Percentiles rank a stretch among this genome's conserved stretches.
Evolutionary conservation across 2,329 filamentous ascomycete species (phyloP).

Genomic region (Venturia aucupariae): DNA sequence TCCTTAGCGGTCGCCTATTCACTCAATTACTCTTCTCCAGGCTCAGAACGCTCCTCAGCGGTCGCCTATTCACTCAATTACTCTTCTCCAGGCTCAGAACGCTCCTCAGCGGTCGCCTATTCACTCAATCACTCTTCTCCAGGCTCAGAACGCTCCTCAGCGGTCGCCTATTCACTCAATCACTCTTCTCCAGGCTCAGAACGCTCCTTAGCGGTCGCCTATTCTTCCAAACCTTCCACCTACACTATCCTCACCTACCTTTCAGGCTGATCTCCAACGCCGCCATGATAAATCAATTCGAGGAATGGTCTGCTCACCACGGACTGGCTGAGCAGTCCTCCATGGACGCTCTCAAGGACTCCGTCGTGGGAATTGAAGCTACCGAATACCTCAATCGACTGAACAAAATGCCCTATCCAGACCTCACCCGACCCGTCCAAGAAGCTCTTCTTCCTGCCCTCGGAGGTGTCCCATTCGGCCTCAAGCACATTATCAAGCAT

Average conservation of each 20-base stretch:
- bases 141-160: too few species aligned
- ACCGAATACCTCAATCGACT: conserved; percentile 78
- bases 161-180: too few species aligned
- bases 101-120: too few species aligned
- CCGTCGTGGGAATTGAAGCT: conserved; percentile 76
- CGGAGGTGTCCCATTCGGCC: conserved; percentile 73
- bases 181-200: too few species aligned
- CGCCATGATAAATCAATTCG: conserved; percentile 40
- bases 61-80: too few species aligned
- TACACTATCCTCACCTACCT: neutral
- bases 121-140: too few species aligned
- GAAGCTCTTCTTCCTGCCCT: conserved; percentile 87
- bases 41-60: too few species aligned
- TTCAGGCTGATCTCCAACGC: neutral
- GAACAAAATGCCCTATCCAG: conserved; percentile 45
- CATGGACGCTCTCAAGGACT: conserved; percentile 62
- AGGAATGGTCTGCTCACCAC: conserved; percentile 44
- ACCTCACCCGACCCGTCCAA: conserved; percentile 46
- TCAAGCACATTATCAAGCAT: conserved; percentile 64
- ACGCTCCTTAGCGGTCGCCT: too few species aligned
- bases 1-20: too few species aligned
- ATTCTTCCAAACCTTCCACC: too few species aligned
- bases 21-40: too few species aligned
- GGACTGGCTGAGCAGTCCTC: conserved; percentile 46
- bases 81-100: too few species aligned